Percentiles rank a stretch among this genome's conserved stretches.
These are phyloP conservation scores for Bertia moriformis DNA, from an alignment of 2,329 filamentous ascomycete species.

Conservation along the genomic window DNA sequence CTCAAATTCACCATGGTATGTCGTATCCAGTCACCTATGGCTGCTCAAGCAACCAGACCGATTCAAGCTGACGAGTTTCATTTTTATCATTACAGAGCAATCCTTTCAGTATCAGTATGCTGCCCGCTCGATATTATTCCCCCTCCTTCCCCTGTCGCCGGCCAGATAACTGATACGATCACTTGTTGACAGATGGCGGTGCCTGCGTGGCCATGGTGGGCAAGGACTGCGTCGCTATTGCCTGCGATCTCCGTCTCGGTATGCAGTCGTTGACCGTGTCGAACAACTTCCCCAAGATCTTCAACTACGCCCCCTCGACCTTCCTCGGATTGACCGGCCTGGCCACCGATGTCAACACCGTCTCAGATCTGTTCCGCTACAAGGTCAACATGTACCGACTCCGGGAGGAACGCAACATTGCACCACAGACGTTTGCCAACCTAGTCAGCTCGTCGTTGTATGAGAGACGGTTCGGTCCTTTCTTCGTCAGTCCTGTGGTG, in stretches of 20 bases:
- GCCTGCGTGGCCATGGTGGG: slow-evolving; percentile 97
- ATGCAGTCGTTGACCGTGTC: slow-evolving; percentile 92
- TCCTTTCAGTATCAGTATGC: slow-evolving; percentile 1
- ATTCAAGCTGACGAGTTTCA: too few species aligned
- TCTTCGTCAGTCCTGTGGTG: slow-evolving; percentile 88
- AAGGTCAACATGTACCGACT: slow-evolving; percentile 99
- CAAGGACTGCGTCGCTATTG: slow-evolving; percentile 98
- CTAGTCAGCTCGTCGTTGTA: slow-evolving; percentile 83
- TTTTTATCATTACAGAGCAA: neutral
- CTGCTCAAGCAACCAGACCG: too few species aligned
- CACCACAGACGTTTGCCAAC: slow-evolving; percentile 89
- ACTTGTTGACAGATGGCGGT: slow-evolving; percentile 52
- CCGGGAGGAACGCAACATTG: slow-evolving; percentile 92
- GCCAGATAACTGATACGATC: neutral
- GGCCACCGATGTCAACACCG: slow-evolving; percentile 86
- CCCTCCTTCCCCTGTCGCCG: too few species aligned
- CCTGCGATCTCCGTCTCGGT: slow-evolving; percentile 94
- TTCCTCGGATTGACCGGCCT: slow-evolving; percentile 93
- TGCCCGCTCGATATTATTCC: neutral
- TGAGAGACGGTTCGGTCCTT: slow-evolving; percentile 89
- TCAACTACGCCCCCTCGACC: slow-evolving; percentile 76
- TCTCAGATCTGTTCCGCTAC: slow-evolving; percentile 95
- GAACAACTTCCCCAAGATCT: slow-evolving; percentile 99
- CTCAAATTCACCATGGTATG: too few species aligned
- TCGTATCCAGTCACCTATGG: too few species aligned